Base-by-base conservation (phyloP, 2,329 filamentous ascomycete species). In the Epichloe sp. region DNA sequence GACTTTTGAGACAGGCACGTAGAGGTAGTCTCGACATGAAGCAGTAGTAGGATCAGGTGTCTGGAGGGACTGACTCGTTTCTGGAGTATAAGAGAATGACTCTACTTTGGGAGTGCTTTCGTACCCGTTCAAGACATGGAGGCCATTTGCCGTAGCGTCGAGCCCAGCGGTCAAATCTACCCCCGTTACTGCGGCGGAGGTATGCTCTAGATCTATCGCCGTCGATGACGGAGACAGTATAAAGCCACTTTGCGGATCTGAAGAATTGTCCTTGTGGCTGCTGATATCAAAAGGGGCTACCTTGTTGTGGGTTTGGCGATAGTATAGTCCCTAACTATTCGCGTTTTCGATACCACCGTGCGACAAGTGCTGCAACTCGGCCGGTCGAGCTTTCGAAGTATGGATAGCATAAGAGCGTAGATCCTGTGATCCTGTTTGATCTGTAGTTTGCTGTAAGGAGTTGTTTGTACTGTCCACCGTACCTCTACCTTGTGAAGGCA, bases 321-420 rank as follows among this genome's bases (percentile, higher is more conserved):
- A 45, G 23, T 52, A 26, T 12, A 54, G 41, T n/a, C 42, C 52
- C 37, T 48, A 42, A 17, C 48, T 36, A 3, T 44, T 47, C 37
- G 44, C 46, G 10, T 44, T 10, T 10, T 46, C 26, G 15, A 17
- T 21, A 35, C 48, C 50, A 19, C 55, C 47, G 34, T 57, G 48
- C 5, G 53, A 47, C 1, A 53, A 49, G 35, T 58, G 44, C 15
- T 56, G 41, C 5, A 57, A 53, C 38, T 56, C 59, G 3, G 56
- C 56, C 14, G 64, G 62, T 4, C 57, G 59, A 34, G 60, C 54
- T 36, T 66, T 65, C 15, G 57, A 57, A 10, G 53, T 50, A 31
- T 52, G 56, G 41, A 51, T 57, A 26, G 62, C 59, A 5, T 57
- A 60, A n/a, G 50, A 48, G 19, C 55, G 52, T 12, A 19, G 14